Evolutionary conservation across 306 rosid species (phyloP), one percentile per base, ranked within the genome.

Genomic region (Rubus parviflorus): DNA sequence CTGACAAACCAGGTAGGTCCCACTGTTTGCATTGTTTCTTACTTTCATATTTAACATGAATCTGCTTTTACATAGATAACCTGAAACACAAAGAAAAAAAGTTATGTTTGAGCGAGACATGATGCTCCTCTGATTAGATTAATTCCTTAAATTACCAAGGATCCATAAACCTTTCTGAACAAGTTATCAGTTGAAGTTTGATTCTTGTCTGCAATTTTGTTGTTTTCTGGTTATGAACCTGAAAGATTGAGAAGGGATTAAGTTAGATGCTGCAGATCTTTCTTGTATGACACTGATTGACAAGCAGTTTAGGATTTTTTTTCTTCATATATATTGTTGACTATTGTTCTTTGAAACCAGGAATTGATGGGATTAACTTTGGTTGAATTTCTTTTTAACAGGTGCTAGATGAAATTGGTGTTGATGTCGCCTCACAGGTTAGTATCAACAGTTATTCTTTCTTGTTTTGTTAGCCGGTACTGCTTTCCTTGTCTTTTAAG

Each of bases 381-480:
- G 20, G 7, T 72, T 22, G 11, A 51, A n/a, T 63, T 64, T 35
- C 48, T 73, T 57, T 69, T 79, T 77, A 52, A 63, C 92, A 95
- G 99, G 99, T 95, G 75, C 94, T 95, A 4, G 99, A 95, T 72
- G 99, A 95, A 90, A 95, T 96, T 25, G 99, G 99, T 20, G 93
- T 96, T 19, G 98, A 93, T 79, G 85, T 96, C 61, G 98, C 92
- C 81, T 89, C 99, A 49, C 99, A 96, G 99, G 98, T 96, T 78
- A 30, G 85, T 75, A 42, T 48, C 43, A 75, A 65, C 68, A 37
- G 57, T 77, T 63, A 35, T 72, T 46, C 75, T 77, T 47, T 64
- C 48, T 58, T 68, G 17, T 47, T 17, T 68, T 73, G 70, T 48
- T 17, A 7, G 12, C 54, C 42, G 56, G 22, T 46, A 45, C 74